These are phyloP conservation scores for Talaromyces thailandensis DNA, from an alignment of 495 filamentous ascomycete genomes.

Conservation along the genomic window DNA sequence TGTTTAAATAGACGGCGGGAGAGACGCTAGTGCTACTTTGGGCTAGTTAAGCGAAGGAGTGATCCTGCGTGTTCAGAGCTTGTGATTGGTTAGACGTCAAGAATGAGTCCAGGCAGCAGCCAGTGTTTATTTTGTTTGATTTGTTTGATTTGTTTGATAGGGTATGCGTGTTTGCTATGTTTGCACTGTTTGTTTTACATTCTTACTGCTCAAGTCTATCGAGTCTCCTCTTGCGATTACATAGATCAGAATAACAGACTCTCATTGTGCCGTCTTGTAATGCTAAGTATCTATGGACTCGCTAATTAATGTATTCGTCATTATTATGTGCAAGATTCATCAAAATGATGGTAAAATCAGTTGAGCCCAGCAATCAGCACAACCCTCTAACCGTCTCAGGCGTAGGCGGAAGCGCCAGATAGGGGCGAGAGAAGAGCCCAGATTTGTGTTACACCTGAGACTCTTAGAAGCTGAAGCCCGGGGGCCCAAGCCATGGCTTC, in stretches of 20 bases:
- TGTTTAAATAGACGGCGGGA: background rate
- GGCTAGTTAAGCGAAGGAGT: conserved; percentile 2
- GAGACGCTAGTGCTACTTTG: background rate
- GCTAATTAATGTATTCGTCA: background rate
- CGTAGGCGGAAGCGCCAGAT: no score
- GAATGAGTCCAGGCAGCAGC: background rate
- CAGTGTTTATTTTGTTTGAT: conserved; percentile 4
- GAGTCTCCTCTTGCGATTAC: background rate
- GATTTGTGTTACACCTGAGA: no score
- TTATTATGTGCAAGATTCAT: background rate
- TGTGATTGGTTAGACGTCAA: conserved; percentile 4
- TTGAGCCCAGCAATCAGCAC: background rate
- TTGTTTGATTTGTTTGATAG: no score
- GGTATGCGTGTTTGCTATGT: background rate
- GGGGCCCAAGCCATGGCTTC: no score
- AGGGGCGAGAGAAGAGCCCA: no score
- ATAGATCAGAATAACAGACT: background rate
- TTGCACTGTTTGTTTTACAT: background rate
- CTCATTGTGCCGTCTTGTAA: background rate
- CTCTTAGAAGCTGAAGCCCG: no score
- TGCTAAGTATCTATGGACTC: background rate
- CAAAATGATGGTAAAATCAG: background rate
- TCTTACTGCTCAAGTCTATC: background rate
- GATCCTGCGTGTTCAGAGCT: background rate
- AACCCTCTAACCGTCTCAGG: no score